A percentile compares a stretch with the other conserved stretches of the same genome.
Evolutionary conservation across 129 eudicot genomes (phyloP).

Genomic region (Tanacetum coccineum): DNA sequence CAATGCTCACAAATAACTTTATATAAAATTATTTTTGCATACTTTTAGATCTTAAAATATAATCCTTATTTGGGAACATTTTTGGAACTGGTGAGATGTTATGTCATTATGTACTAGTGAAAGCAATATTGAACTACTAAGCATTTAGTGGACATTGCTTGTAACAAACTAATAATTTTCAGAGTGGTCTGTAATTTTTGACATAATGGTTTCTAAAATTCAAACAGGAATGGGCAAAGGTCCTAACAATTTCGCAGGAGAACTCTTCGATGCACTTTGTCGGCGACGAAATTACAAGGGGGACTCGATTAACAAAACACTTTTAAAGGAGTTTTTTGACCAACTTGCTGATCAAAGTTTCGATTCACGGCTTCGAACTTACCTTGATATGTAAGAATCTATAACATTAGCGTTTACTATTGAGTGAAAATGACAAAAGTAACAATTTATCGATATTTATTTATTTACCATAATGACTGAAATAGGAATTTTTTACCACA

Average conservation of each 20-base stretch:
- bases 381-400: constrained; percentile 52
- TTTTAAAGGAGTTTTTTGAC: constrained; percentile 51
- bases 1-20: no score
- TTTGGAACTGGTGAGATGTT: no score
- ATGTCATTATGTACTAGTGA: background rate
- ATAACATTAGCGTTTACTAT: background rate
- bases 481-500: no score
- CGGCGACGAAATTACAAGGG: constrained; percentile 40
- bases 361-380: constrained; percentile 61
- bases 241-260: constrained; percentile 45
- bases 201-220: no score
- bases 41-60: no score
- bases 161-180: background rate
- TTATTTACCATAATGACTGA: no score
- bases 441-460: no score
- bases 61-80: background rate
- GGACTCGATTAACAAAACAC: constrained; percentile 38
- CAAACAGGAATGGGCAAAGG: constrained; percentile 47
- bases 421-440: background rate
- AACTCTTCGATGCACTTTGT: constrained; percentile 49
- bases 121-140: no score
- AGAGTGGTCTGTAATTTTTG: background rate
- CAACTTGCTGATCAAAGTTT: constrained; percentile 56
- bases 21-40: no score
- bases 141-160: no score